Evolutionary conservation across 2,329 filamentous ascomycete genomes (phyloP).

Genomic region (Hypoxylon sp.): DNA sequence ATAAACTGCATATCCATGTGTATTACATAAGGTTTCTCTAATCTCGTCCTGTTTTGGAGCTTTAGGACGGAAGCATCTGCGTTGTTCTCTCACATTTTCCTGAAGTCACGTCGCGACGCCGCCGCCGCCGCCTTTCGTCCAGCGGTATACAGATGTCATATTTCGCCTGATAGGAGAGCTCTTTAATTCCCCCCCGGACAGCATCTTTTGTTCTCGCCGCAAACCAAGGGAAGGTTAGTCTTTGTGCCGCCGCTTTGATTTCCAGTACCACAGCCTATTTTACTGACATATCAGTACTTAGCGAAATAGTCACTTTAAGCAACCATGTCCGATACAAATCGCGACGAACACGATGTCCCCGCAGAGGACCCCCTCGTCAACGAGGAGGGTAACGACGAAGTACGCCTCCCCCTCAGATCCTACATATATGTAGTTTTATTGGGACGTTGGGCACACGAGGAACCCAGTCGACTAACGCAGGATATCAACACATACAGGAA

Average conservation of each 20-base stretch:
- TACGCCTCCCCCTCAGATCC: conserved; percentile 53
- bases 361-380: conserved; percentile 55
- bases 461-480: conserved; percentile 46
- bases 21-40: conserved; percentile 31
- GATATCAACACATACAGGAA: conserved; percentile 63
- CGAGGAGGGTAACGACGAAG: conserved; percentile 64
- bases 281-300: conserved; percentile 13
- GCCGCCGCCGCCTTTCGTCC: conserved; percentile 18
- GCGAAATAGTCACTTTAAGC: not conserved
- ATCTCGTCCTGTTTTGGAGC: conserved; percentile 28
- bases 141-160: conserved; percentile 19
- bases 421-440: conserved; percentile 30
- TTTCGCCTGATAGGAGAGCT: not conserved
- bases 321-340: conserved; percentile 51
- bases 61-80: conserved; percentile 23
- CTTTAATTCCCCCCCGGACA: conserved; percentile 1
- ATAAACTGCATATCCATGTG: conserved; percentile 1
- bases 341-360: conserved; percentile 49
- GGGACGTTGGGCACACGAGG: conserved; percentile 22
- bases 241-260: conserved; percentile 22
- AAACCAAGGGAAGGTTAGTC: conserved; percentile 27
- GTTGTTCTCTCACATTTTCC: conserved; percentile 25
- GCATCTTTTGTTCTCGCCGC: not conserved
- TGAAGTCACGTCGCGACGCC: conserved; percentile 9
- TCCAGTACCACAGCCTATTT: not conserved